Percentiles rank a stretch among this genome's conserved stretches.
Evolutionary conservation across 306 rosid genomes (phyloP).

Genomic region (Quercus variabilis): DNA sequence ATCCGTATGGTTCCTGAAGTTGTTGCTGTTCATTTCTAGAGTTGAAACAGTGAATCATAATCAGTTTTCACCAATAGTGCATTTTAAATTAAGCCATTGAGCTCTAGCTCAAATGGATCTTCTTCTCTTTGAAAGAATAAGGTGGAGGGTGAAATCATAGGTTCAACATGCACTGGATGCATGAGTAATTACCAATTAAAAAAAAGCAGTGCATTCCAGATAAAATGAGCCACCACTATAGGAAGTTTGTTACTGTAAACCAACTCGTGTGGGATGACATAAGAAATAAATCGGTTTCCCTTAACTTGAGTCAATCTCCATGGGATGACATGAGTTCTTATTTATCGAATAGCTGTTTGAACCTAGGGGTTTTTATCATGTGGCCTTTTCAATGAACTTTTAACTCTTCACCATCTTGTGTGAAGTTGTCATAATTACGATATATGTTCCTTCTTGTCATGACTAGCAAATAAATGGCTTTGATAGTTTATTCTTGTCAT

Average conservation of each 20-base stretch:
- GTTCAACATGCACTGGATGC: no score
- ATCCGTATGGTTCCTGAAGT: constrained; percentile 14
- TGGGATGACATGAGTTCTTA: not conserved
- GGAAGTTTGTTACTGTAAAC: not conserved
- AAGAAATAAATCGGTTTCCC: not conserved
- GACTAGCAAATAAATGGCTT: not conserved
- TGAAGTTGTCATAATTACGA: not conserved
- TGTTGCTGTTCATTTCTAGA: constrained; percentile 17
- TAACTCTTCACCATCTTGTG: not conserved
- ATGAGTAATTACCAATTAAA: no score
- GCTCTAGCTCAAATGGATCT: no score
- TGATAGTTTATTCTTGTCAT: not conserved
- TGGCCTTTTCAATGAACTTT: not conserved
- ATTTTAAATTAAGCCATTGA: not conserved
- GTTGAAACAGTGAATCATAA: not conserved
- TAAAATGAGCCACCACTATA: not conserved
- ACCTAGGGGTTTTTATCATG: not conserved
- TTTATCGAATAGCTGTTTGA: not conserved
- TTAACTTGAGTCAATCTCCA: not conserved
- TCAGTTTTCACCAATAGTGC: not conserved
- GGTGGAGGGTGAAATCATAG: no score
- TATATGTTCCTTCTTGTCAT: not conserved
- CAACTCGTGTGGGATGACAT: not conserved
- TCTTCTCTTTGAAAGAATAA: no score
- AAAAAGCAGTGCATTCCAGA: not conserved